Evolutionary conservation across 2,329 filamentous ascomycete genomes (phyloP), one percentile per base, ranked within the genome.

Genomic region (Onygenales sp.): DNA sequence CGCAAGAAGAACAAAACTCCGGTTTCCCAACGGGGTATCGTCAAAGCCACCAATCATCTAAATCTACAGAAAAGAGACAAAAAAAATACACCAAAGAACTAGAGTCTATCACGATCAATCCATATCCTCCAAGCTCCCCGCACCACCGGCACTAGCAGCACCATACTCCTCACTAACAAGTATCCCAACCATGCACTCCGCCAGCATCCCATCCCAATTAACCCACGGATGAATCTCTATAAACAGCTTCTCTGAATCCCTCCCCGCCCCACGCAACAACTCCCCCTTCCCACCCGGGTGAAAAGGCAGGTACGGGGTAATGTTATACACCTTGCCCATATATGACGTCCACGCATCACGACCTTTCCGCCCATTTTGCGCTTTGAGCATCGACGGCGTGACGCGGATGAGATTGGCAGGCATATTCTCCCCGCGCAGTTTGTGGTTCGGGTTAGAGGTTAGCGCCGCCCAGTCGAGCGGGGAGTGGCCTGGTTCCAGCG

Each of bases 391-490:
- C 5, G 84, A 84, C 1, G 92, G 91, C 5, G 91, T 88, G 38
- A 98, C 89, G 45, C 87, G 83, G 72, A 76, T 82, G 77, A 54
- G 79, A 61, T 56, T 86, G 59, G 72, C 64, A 0, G 83, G 71
- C 10, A 73, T 59, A 49, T 70, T 66, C 50, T 64, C 65, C 41
- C 81, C 81, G n/a, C 86, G 85, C 31, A 90, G 80, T 58, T 89
- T 85, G 33, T 80, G 75, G 33, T 72, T 73, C 9, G 85, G 83
- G 47, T 77, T 72, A 17, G 78, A 76, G 1, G 82, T 80, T 1
- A 95, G 80, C 5, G 86, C 83, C 10, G 93, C 93, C 93, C 93
- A 98, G 78, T 98, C 93, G 10, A 98, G 83, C 0, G 93, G 92
- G 2, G 89, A 95, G 75, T 92, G 91, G 35, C 93, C 92, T 0